A percentile compares a stretch with the other conserved stretches of the same genome.
Evolutionary conservation across 495 filamentous ascomycete species (phyloP).

Genomic region (Pseudomonodictys pantanalensis): DNA sequence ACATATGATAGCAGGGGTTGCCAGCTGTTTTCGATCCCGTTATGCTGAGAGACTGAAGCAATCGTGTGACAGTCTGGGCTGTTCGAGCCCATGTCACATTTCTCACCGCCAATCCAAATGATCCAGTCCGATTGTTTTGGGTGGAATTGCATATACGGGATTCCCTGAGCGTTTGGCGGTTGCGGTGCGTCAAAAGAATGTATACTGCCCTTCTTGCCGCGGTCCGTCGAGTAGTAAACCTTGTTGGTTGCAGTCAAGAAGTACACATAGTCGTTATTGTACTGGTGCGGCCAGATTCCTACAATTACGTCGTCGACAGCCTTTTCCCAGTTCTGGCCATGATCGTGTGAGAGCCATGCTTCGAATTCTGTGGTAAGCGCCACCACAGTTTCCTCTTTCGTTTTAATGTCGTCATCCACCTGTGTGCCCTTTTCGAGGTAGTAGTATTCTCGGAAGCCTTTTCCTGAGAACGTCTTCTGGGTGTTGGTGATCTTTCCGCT

Average conservation of each 20-base stretch:
- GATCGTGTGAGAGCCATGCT: slow-evolving; percentile 71
- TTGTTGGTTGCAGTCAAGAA: slow-evolving; percentile 68
- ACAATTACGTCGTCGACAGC: slow-evolving; percentile 59
- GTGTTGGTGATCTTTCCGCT: slow-evolving; percentile 59
- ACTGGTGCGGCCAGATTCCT: slow-evolving; percentile 67
- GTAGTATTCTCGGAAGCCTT: slow-evolving; percentile 59
- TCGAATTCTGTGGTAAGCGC: slow-evolving; percentile 64
- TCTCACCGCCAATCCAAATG: slow-evolving; percentile 77
- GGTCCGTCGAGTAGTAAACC: slow-evolving; percentile 75
- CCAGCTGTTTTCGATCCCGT: slow-evolving; percentile 66
- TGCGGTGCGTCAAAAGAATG: slow-evolving; percentile 62
- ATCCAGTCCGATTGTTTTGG: slow-evolving; percentile 77
- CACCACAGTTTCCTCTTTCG: slow-evolving; percentile 75
- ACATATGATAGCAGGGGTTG: slow-evolving; percentile 63
- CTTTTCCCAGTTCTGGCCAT: slow-evolving; percentile 79
- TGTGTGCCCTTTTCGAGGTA: slow-evolving; percentile 79
- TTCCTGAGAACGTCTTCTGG: slow-evolving; percentile 52
- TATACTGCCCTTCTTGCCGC: slow-evolving; percentile 58
- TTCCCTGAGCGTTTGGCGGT: slow-evolving; percentile 46
- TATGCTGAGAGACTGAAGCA: slow-evolving; percentile 69
- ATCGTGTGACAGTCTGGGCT: slow-evolving; percentile 60
- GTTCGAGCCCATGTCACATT: slow-evolving; percentile 49
- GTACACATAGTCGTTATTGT: slow-evolving; percentile 79
- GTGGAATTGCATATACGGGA: slow-evolving; percentile 70
- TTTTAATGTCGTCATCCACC: slow-evolving; percentile 65